Conservation (phyloP, 805 yeast species). For the Lipomyces sp. region DNA sequence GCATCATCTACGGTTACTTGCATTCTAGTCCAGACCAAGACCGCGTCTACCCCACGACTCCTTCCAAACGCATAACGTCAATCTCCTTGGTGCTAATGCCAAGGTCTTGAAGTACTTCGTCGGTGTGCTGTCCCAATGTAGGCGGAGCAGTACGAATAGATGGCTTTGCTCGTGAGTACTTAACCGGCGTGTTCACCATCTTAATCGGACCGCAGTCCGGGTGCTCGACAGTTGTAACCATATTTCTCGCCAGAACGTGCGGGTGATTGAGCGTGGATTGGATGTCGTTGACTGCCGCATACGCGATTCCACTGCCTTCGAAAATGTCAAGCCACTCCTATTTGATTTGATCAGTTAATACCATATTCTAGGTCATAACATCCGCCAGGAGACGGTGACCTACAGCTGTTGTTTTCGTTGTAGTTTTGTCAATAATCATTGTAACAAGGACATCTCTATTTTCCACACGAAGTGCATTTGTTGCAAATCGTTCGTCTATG, state of each 20-base stretch:
- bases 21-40: too few relatives aligned
- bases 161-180: conserved; percentile 39
- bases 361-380: background rate
- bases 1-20: too few relatives aligned
- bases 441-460: conserved; percentile 38
- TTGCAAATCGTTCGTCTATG: conserved; percentile 35
- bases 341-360: background rate
- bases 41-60: conserved; percentile 31
- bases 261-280: conserved; percentile 37
- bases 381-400: background rate
- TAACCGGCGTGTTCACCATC: conserved; percentile 41
- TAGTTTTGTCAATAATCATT: conserved; percentile 35
- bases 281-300: conserved; percentile 43
- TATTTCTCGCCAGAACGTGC: conserved; percentile 39
- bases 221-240: conserved; percentile 39
- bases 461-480: conserved; percentile 41
- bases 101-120: conserved; percentile 33
- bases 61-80: conserved; percentile 29
- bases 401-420: conserved; percentile 34
- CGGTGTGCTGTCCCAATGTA: conserved; percentile 40
- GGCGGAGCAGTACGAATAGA: conserved; percentile 39
- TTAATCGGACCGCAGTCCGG: conserved; percentile 38
- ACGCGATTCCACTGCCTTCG: conserved; percentile 38
- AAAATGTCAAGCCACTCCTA: conserved; percentile 39
- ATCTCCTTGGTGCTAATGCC: conserved; percentile 26